Base-by-base conservation (phyloP, 805 yeast species). In the Teunomyces gatunensis region DNA sequence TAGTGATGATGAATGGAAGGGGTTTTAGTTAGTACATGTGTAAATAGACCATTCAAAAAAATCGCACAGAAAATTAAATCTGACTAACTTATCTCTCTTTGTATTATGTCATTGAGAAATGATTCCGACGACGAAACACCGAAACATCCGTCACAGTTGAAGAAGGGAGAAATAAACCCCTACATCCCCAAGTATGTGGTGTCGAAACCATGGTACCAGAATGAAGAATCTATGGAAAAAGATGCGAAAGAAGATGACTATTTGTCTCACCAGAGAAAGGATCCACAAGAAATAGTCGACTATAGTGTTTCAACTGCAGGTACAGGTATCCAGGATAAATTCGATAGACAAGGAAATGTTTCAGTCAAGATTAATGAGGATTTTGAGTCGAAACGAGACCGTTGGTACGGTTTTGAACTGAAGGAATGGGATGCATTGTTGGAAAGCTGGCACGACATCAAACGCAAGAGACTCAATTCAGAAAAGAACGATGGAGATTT, bases 361-460 rank as follows among this genome's bases (percentile, higher is more conserved):
- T 20, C 25, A n/a, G 49, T 40, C 42, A 64, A 54, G 40, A 63
- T 57, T 42, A 67, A 59, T 2, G 68, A 64, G 23, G 78, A 75
- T 40, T 88, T 83, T 76, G 95, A 87, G 56, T 77, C 83, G 9
- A 85, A 84, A 52, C 68, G 90, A 49, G 96, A 88, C 64, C 72
- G 89, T 49, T 88, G 94, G 96, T 85, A 79, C 58, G 96, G 96
- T 0, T 87, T 81, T 59, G 83, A 85, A 40, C 74, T 80, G 1
- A 69, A 72, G 9, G 89, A 85, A 45, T 87, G 86, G 69, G 77
- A 74, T 42, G 67, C 73, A 10, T 76, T 78, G 27, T 55, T 81
- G 5, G 60, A 65, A 44, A 68, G 68, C 40, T 79, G 85, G 79
- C 70, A 68, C 51, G 50, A 54, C 30, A 42, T 44, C 29, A 25